phyloP scores from a whole-genome alignment of 2,329 filamentous ascomycete species.

The Xylariaceae sp. region DNA sequence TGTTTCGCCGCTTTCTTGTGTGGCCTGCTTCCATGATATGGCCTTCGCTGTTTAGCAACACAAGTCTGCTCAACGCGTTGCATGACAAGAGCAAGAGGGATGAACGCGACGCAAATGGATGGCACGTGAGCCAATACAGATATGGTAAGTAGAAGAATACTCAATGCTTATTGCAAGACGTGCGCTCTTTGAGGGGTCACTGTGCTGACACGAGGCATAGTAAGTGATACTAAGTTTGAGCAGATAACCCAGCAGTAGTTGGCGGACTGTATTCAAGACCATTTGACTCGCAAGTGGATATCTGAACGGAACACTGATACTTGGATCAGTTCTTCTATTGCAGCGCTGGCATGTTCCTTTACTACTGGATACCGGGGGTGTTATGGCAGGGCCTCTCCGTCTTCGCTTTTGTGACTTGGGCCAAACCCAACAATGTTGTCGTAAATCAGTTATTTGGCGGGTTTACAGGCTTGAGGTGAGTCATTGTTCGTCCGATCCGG shows the following conservation, averaged over 20 bases:
- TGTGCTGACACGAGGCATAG: no score
- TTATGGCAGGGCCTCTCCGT: conserved; percentile 47
- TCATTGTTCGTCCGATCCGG: no score
- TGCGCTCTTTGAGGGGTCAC: no score
- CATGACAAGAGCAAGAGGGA: conserved; percentile 40
- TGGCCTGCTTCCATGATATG: conserved; percentile 49
- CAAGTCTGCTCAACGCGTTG: conserved; percentile 40
- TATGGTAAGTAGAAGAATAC: no score
- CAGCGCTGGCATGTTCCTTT: conserved; percentile 39
- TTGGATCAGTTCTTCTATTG: conserved; percentile 36
- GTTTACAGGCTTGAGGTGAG: conserved; percentile 31
- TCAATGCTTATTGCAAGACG: no score
- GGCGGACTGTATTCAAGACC: no score
- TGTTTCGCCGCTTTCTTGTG: conserved; percentile 46
- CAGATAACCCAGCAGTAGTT: no score
- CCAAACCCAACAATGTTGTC: conserved; percentile 42
- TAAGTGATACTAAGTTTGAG: no score
- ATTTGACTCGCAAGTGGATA: no score
- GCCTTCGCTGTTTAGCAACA: conserved; percentile 28
- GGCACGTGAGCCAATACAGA: conserved; percentile 40
- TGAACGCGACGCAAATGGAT: conserved; percentile 39
- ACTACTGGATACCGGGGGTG: conserved; percentile 52
- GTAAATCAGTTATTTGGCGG: conserved; percentile 50
- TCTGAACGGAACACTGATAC: no score
- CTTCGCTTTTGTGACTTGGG: conserved; percentile 46